These are phyloP conservation scores for Fragaria iinumae DNA, from an alignment of 306 rosid genomes.

Conservation along the genomic window DNA sequence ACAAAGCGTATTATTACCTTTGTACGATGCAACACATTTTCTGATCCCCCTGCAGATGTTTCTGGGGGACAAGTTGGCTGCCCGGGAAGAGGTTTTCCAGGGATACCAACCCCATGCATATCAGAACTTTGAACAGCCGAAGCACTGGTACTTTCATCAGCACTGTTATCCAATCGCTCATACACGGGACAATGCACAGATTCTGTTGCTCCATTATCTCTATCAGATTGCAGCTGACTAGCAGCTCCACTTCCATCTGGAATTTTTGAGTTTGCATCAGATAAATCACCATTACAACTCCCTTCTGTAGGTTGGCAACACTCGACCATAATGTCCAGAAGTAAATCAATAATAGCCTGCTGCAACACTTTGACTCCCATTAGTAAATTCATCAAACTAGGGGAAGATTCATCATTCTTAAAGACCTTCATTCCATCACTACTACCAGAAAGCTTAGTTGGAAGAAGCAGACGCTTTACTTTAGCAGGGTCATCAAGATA, in stretches of 20 bases:
- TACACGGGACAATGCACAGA: slow-evolving; percentile 51
- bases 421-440: slow-evolving; percentile 76
- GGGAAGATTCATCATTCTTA: slow-evolving; percentile 80
- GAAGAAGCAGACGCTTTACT: slow-evolving; percentile 97
- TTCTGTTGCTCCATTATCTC: slow-evolving; percentile 64
- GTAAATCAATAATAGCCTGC: slow-evolving; percentile 95
- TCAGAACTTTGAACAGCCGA: slow-evolving; percentile 94
- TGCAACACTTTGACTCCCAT: slow-evolving; percentile 99
- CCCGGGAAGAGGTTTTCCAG: slow-evolving; percentile 63
- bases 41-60: slow-evolving; percentile 69
- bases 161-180: slow-evolving; percentile 69
- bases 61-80: slow-evolving; percentile 75
- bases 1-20: slow-evolving; percentile 52
- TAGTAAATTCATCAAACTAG: slow-evolving; percentile 95
- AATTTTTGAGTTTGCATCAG: slow-evolving; percentile 60
- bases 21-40: slow-evolving; percentile 58
- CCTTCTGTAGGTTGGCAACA: slow-evolving; percentile 98
- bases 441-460: slow-evolving; percentile 82
- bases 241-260: slow-evolving; percentile 54
- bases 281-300: slow-evolving; percentile 54
- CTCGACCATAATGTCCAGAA: slow-evolving; percentile 97
- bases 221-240: slow-evolving; percentile 52
- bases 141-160: slow-evolving; percentile 59
- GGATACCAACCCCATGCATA: slow-evolving; percentile 41
- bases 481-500: slow-evolving; percentile 99